phyloP scores from a whole-genome alignment of 2,329 filamentous ascomycete species.

The Fusarium abutilonis region DNA sequence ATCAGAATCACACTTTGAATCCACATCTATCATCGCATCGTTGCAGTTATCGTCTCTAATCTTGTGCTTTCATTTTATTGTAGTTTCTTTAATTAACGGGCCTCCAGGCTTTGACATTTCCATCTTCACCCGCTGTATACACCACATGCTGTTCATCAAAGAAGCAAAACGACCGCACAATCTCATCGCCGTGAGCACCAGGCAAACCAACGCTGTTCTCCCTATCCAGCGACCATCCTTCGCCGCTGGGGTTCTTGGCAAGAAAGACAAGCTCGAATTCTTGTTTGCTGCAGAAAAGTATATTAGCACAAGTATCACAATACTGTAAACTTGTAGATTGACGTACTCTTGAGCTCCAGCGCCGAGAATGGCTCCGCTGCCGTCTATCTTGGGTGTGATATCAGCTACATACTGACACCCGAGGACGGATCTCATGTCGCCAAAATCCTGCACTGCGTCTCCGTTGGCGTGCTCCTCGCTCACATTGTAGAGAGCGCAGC shows the following conservation, averaged over 20 bases:
- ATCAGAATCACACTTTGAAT: background rate
- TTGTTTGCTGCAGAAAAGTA: constrained; percentile 55
- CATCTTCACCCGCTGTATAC: constrained; percentile 69
- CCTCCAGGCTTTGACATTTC: constrained; percentile 66
- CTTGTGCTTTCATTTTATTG: constrained; percentile 20
- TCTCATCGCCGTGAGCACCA: constrained; percentile 70
- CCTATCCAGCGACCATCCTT: constrained; percentile 65
- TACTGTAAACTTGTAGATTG: constrained; percentile 46
- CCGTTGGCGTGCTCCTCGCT: constrained; percentile 71
- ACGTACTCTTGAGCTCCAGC: constrained; percentile 74
- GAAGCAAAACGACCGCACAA: constrained; percentile 72
- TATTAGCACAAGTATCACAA: constrained; percentile 23
- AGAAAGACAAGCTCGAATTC: constrained; percentile 70
- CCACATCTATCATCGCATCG: background rate
- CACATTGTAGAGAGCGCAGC: constrained; percentile 76
- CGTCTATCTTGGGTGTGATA: constrained; percentile 68
- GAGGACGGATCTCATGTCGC: constrained; percentile 73
- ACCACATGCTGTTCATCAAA: constrained; percentile 68
- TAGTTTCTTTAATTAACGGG: constrained; percentile 39
- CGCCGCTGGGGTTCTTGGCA: constrained; percentile 54
- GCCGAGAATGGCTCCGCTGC: constrained; percentile 68
- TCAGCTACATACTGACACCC: constrained; percentile 79
- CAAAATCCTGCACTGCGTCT: constrained; percentile 66
- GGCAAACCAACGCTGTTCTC: constrained; percentile 67
- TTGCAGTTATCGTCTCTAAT: background rate